Evolutionary conservation across 768 basidiomycete genomes (phyloP), one percentile per base, ranked within the genome.

Genomic region (Clitopilus hobsonii): DNA sequence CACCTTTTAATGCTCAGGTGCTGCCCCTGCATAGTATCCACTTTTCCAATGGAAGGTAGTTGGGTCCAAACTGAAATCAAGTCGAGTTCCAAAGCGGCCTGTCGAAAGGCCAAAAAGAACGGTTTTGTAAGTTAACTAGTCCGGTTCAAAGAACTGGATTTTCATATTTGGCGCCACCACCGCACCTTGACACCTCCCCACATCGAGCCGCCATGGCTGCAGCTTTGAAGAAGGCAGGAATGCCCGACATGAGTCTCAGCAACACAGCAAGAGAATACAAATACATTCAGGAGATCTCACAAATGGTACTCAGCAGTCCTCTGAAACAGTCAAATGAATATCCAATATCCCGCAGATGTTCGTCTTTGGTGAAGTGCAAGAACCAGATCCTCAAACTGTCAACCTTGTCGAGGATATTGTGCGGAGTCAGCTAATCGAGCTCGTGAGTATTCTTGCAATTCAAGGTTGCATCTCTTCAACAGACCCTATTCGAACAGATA

Each of bases 401-500:
- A 91, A 91, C 63, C 81, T 94, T 27, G 91, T 98, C n/a, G 94
- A 98, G 68, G 94, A 98, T 65, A 92, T 96, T 51, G 90, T 96
- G 18, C 82, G 91, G 30, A 80, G 89, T 52, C 94, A 98, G 60
- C 79, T 98, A 45, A 89, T 94, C 54, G 94, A 97, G 69, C 83
- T 97, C 52, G 94, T 94, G 55, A 50, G 80, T 56, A 36, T 29
- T 14, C 3, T 38, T 54, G 25, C 10, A 38, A 24, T 26, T 28
- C 5, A 18, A 3, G n/a, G n/a, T 45, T 11, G 22, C 41, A 4
- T 45, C 18, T 45, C 2, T 10, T 10, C 18, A 45, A 18, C 18
- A 8, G 41, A n/a, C n/a, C n/a, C n/a, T 45, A 45, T 20, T 11
- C 41, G 38, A 27, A 50, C 56, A 92, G 95, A 92, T 97, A 59